Conservation (phyloP, 345 rosid species). For the Citropsis articulata region DNA sequence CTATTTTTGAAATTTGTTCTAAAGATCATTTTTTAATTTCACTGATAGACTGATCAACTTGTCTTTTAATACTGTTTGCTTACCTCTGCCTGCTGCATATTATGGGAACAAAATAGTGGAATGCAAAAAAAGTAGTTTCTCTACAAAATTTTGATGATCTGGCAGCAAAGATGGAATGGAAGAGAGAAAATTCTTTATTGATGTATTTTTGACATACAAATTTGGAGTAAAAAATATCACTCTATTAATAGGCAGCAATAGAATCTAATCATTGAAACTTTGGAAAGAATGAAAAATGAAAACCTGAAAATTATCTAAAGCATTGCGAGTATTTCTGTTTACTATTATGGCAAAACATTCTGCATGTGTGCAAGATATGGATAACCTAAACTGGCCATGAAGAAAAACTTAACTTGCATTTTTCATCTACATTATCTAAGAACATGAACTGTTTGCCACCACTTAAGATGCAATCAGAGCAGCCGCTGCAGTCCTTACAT, state of each 20-base stretch:
- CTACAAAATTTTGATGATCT: constrained; percentile 27
- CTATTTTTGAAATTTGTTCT: neutral
- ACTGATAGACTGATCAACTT: too few species aligned
- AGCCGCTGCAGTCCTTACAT: constrained; percentile 25
- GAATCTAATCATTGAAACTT: too few species aligned
- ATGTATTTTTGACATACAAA: neutral
- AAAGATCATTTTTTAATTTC: neutral
- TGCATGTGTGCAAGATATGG: too few species aligned
- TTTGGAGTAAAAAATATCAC: neutral
- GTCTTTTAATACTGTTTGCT: too few species aligned
- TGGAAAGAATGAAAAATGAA: too few species aligned
- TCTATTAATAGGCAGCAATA: too few species aligned
- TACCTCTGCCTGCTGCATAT: neutral
- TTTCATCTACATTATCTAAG: constrained; percentile 17
- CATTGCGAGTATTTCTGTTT: too few species aligned
- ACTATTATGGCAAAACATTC: too few species aligned
- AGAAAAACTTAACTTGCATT: constrained; percentile 13
- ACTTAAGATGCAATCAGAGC: constrained; percentile 31
- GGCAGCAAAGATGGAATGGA: constrained; percentile 46
- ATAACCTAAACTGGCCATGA: too few species aligned
- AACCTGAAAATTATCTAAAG: too few species aligned
- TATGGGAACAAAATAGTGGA: constrained; percentile 29
- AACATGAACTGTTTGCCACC: constrained; percentile 20
- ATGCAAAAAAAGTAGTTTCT: constrained; percentile 29
- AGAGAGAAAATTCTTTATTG: constrained; percentile 47